These are phyloP conservation scores for Pisolithus thermaeus DNA, from an alignment of 1,284 basidiomycete genomes.

Conservation along the genomic window DNA sequence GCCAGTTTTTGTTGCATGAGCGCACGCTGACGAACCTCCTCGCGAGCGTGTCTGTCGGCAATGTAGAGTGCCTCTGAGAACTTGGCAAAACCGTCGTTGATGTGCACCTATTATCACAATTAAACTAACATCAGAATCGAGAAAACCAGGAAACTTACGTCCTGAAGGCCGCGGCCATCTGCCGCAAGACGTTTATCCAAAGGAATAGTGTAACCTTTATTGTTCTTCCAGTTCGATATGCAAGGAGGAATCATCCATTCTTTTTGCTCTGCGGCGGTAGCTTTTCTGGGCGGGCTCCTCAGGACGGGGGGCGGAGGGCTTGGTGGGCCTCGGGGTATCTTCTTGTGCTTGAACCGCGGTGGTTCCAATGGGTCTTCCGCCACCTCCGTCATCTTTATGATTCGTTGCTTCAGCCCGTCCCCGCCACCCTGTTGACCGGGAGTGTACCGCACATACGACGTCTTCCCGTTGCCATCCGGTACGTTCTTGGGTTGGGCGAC, in stretches of 20 bases:
- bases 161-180: constrained; percentile 94
- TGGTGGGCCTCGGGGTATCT: constrained; percentile 92
- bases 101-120: constrained; percentile 64
- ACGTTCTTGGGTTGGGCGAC: constrained; percentile 91
- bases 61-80: constrained; percentile 95
- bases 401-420: constrained; percentile 79
- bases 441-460: constrained; percentile 92
- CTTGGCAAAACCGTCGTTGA: constrained; percentile 99
- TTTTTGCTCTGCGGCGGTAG: constrained; percentile 95
- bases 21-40: constrained; percentile 93
- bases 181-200: constrained; percentile 97
- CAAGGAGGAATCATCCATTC: constrained; percentile 99
- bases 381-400: constrained; percentile 98
- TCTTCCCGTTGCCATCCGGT: constrained; percentile 72
- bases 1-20: constrained; percentile 98
- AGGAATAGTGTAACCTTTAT: constrained; percentile 99
- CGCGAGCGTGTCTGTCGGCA: constrained; percentile 94
- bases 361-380: constrained; percentile 98
- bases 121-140: background rate
- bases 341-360: constrained; percentile 96
- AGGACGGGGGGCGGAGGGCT: constrained; percentile 97
- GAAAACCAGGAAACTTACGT: constrained; percentile 54
- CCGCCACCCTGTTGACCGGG: constrained; percentile 79
- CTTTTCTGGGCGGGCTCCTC: constrained; percentile 92
- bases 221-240: constrained; percentile 99